Evolutionary conservation across 139 green algal species (phyloP), one percentile per base, ranked within the genome.

Genomic region (Coelastrella sp.): DNA sequence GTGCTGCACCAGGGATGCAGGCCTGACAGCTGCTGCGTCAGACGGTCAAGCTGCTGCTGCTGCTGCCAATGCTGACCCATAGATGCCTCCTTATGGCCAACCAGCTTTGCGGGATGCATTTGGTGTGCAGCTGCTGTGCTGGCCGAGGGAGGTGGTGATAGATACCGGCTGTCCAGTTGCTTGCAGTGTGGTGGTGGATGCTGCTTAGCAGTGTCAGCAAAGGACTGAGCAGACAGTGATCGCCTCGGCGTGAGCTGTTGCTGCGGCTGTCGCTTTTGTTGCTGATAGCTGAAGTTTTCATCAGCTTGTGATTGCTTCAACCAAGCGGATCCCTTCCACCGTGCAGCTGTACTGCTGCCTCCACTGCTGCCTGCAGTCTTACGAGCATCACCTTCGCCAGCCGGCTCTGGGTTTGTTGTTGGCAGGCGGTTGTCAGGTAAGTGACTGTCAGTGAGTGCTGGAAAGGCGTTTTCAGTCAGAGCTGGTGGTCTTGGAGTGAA

Each of bases 11-110:
- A 84, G 17, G 68, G 73, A 17, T 90, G 85, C 57, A 66, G 10
- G 11, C 14, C 12, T 14, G 80, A 14, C 61, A 56, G 15, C 65
- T 76, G 58, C 73, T 90, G 68, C 82, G 8, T 70, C 80, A 76
- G 60, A 17, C 75, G 82, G 14, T 58, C 20, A 72, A 68, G 22
- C 20, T 11, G 7, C 49, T 63, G 61, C 82, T 87, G 82, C 25
- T 73, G 81, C 81, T 78, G 57, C 60, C 59, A 19, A 8, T 66
- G 78, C 78, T 84, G 78, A 14, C 75, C 75, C 27, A 14, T 82
- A 49, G 12, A 49, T 59, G 6, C 75, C 25, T 12, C 49, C 19
- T 15, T 19, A 4, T 49, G 74, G 24, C 24, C 74, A 82, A 20
- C 35, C 35, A 49, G 35, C 35, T 49, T 49, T 49, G 35, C 35